phyloP scores from a whole-genome alignment of 257 asterid genomes.

The Euphrasia confusa region DNA sequence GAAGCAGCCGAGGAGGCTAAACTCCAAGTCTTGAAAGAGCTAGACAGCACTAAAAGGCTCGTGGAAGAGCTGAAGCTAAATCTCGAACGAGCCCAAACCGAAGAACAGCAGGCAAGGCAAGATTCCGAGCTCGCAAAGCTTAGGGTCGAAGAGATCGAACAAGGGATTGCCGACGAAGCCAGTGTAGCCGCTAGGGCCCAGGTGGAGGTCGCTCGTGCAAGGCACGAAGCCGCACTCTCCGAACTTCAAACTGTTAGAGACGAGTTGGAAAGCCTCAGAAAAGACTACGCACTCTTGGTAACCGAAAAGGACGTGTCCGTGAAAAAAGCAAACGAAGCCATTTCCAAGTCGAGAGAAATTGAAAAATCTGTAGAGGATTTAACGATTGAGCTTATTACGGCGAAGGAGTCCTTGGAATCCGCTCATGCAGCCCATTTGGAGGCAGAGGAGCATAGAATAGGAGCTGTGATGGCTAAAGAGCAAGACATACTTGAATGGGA shows the following conservation, averaged over 20 bases:
- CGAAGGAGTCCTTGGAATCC: slow-evolving; percentile 73
- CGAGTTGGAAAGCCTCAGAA: slow-evolving; percentile 55
- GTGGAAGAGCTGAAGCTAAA: slow-evolving; percentile 88
- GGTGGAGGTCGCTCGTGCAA: slow-evolving; percentile 87
- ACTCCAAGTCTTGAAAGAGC: slow-evolving; percentile 57
- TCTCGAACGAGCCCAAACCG: slow-evolving; percentile 82
- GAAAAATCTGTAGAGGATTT: slow-evolving; percentile 86
- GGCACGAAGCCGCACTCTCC: slow-evolving; percentile 68
- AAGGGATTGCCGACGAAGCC: slow-evolving; percentile 78
- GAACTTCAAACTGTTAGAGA: slow-evolving; percentile 56
- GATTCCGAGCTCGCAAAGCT: slow-evolving; percentile 90
- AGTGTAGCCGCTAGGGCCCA: slow-evolving; percentile 93
- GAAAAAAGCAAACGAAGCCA: slow-evolving; percentile 66
- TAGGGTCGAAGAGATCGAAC: slow-evolving; percentile 83
- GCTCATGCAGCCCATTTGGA: slow-evolving; percentile 90
- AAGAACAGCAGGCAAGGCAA: slow-evolving; percentile 90
- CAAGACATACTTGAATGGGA: slow-evolving; percentile 75
- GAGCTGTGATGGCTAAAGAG: slow-evolving; percentile 73
- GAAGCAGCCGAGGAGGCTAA: slow-evolving; percentile 77
- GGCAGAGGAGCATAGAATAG: slow-evolving; percentile 86
- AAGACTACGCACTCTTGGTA: slow-evolving; percentile 45
- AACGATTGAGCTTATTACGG: slow-evolving; percentile 70
- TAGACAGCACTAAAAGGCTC: slow-evolving; percentile 70
- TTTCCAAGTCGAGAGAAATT: slow-evolving; percentile 51
- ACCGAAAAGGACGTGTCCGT: slow-evolving; percentile 61